Percentiles rank a stretch among this genome's conserved stretches.
These are phyloP conservation scores for Monilinia vaccinii-corymbosi DNA, from an alignment of 2,329 filamentous ascomycete genomes.

Conservation along the genomic window DNA sequence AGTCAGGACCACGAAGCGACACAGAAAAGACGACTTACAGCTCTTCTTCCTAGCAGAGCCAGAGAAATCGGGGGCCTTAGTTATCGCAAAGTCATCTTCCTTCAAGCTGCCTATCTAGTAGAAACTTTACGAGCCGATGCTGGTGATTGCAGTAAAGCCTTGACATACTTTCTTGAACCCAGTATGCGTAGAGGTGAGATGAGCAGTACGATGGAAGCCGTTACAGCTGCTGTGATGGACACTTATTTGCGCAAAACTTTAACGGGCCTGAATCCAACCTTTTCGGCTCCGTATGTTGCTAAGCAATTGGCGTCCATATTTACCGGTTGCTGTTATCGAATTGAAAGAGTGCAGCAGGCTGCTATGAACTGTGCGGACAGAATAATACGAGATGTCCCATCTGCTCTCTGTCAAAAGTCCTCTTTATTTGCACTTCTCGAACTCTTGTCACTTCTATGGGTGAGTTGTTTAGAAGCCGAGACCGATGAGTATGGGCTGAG, in stretches of 20 bases:
- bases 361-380: conserved; percentile 76
- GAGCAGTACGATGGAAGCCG: conserved; percentile 55
- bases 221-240: conserved; percentile 60
- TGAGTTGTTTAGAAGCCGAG: conserved; percentile 85
- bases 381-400: conserved; percentile 77
- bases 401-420: conserved; percentile 78
- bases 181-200: conserved; percentile 61
- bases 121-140: conserved; percentile 79
- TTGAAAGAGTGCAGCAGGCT: conserved; percentile 81
- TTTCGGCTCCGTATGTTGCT: conserved; percentile 87
- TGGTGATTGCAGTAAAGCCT: conserved; percentile 81
- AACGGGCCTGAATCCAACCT: conserved; percentile 60
- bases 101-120: conserved; percentile 83
- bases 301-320: conserved; percentile 80
- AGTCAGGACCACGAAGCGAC: conserved; percentile 66
- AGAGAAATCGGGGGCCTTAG: conserved; percentile 72
- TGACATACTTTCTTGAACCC: conserved; percentile 92
- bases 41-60: conserved; percentile 66
- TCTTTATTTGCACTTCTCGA: conserved; percentile 91
- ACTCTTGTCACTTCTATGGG: conserved; percentile 89
- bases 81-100: conserved; percentile 85
- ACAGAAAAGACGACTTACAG: conserved; percentile 70
- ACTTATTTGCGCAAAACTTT: conserved; percentile 72
- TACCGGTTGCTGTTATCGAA: conserved; percentile 84
- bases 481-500: conserved; percentile 88